These are phyloP conservation scores for Biscutella laevigata DNA, from an alignment of 441 rosid genomes.

Conservation along the genomic window DNA sequence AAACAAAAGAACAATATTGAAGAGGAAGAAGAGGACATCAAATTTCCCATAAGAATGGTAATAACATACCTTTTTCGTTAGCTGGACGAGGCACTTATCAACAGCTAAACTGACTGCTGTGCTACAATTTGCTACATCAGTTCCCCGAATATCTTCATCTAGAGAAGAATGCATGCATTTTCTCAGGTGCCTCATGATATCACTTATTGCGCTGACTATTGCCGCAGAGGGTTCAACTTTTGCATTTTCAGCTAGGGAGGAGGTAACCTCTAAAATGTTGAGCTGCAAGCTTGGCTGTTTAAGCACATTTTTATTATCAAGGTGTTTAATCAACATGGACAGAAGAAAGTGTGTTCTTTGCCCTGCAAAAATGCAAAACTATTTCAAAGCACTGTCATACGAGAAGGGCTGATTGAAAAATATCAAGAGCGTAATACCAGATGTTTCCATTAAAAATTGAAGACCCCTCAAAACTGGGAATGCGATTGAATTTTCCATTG, in stretches of 20 bases:
- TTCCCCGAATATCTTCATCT: too few relatives aligned
- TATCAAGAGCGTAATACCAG: slow-evolving; percentile 38
- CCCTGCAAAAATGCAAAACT: slow-evolving; percentile 38
- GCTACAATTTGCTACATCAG: slow-evolving; percentile 56
- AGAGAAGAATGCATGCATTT: slow-evolving; percentile 72
- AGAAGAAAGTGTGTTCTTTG: slow-evolving; percentile 70
- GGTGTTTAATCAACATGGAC: slow-evolving; percentile 78
- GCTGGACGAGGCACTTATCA: slow-evolving; percentile 76
- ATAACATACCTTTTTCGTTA: slow-evolving; percentile 53
- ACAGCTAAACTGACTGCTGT: slow-evolving; percentile 52
- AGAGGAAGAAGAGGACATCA: background rate
- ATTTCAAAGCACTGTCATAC: slow-evolving; percentile 13
- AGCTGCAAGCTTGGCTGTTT: slow-evolving; percentile 73
- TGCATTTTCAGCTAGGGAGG: slow-evolving; percentile 58
- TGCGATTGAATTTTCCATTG: slow-evolving; percentile 67
- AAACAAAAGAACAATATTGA: slow-evolving; percentile 1
- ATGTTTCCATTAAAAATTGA: slow-evolving; percentile 68
- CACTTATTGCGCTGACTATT: slow-evolving; percentile 64
- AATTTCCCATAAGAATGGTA: slow-evolving; percentile 6
- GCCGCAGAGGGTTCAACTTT: slow-evolving; percentile 62
- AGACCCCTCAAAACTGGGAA: slow-evolving; percentile 70
- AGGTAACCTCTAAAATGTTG: slow-evolving; percentile 62
- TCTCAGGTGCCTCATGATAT: slow-evolving; percentile 69
- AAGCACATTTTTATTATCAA: slow-evolving; percentile 81
- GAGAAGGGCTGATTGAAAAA: background rate